Evolutionary conservation across 257 asterid species (phyloP), one percentile per base, ranked within the genome.

Genomic region (Nicotiana sylvestris): DNA sequence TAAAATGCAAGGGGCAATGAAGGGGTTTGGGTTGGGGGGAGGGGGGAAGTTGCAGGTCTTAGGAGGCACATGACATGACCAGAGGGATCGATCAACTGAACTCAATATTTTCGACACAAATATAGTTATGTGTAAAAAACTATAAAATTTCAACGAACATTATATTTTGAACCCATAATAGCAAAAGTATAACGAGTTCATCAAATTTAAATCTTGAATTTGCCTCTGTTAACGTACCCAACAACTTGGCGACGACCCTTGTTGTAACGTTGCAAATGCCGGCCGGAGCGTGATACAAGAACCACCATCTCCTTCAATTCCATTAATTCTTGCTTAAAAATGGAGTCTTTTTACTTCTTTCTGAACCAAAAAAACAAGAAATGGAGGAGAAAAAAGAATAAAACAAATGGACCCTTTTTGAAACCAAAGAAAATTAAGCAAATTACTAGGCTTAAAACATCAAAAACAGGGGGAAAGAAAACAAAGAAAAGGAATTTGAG

Each of bases 231-330:
- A 11, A 85, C 87, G 30, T 5, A 94, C 98, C 98, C 98, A 60
- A 94, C 98, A 70, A 94, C 98, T 88, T 91, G 97, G 69, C 98
- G 98, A 82, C 90, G 93, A 39, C 98, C 98, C 39, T 74, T 88
- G 85, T 90, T 86, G 85, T 94, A 94, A 21, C 97, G 93, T 84
- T 94, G 98, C 91, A 93, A 60, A 80, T 94, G 90, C 82, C 98
- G 89, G 74, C 97, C 98, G 7, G 97, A 92, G 7, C 97, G 97
- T 80, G 97, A 87, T 68, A 84, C 97, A 78, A 92, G 91, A 82
- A 88, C 84, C 72, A 89, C 92, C 95, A 93, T 88, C 91, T 90
- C 89, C 84, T 89, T 86, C 85, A 91, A 66, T 80, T 90, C 94
- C 97, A 92, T 88, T 12, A 4, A 2, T 51, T 46, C 62, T 49